These are phyloP conservation scores for Teunomyces gatunensis DNA, from an alignment of 805 yeast species.

Conservation along the genomic window DNA sequence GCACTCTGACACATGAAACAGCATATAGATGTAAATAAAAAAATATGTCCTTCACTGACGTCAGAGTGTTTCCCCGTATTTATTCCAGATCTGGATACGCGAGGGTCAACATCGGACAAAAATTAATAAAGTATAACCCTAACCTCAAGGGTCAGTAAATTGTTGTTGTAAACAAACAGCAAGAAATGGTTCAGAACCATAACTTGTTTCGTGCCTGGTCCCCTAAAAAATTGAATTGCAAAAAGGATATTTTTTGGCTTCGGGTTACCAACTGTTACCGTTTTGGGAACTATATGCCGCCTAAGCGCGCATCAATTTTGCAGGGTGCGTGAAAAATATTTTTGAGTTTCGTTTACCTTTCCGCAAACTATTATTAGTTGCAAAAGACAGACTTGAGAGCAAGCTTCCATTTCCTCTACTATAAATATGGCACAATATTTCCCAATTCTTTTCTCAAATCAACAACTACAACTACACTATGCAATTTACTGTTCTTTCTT, in stretches of 20 bases:
- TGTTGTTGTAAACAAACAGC: neutral
- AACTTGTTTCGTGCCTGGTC: no score
- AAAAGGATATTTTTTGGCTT: no score
- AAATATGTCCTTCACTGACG: neutral
- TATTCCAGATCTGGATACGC: neutral
- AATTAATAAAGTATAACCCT: neutral
- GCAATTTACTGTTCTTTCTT: constrained; percentile 4
- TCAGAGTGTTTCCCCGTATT: neutral
- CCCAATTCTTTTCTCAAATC: neutral
- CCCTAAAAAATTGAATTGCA: no score
- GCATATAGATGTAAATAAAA: neutral
- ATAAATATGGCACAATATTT: neutral
- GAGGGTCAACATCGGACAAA: neutral
- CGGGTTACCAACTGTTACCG: no score
- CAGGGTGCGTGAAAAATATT: no score
- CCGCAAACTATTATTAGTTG: no score
- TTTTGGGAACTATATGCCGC: no score
- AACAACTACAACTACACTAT: neutral
- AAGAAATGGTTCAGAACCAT: neutral
- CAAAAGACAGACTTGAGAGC: neutral
- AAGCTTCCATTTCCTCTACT: neutral
- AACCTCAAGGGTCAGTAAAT: neutral
- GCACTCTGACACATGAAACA: neutral
- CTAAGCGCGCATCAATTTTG: no score
- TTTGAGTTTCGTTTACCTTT: no score